Percentiles rank a stretch among this genome's conserved stretches.
These are phyloP conservation scores for Neurospora terricola DNA, from an alignment of 495 filamentous ascomycete genomes.

Conservation along the genomic window DNA sequence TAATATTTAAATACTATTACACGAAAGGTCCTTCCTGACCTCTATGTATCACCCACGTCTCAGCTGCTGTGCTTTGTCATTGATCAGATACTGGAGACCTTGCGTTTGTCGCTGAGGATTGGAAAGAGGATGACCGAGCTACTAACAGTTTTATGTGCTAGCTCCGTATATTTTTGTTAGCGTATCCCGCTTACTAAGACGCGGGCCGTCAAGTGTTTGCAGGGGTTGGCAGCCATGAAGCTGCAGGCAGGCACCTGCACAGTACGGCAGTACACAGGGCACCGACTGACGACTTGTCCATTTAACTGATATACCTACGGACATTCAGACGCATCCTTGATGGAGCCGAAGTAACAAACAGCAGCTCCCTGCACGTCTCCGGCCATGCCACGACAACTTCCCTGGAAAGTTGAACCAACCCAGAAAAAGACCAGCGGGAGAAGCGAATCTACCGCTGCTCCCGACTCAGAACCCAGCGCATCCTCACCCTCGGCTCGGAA, in stretches of 20 bases:
- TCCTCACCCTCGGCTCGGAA: neutral
- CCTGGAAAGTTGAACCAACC: constrained; percentile 14
- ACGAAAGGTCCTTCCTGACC: neutral
- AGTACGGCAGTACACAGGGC: neutral
- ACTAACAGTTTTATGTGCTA: neutral
- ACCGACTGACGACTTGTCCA: neutral
- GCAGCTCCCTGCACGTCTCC: neutral
- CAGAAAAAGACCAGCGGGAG: constrained; percentile 2
- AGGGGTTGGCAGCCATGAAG: neutral
- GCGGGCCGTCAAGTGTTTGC: neutral
- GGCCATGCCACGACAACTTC: constrained; percentile 21
- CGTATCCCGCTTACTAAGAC: neutral
- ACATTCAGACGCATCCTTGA: neutral
- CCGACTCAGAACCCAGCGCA: constrained; percentile 7
- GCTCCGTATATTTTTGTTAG: neutral
- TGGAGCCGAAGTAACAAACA: neutral
- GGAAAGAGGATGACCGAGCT: neutral
- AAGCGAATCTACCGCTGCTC: neutral
- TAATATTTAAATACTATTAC: neutral
- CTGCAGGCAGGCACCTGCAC: neutral
- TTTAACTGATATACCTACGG: neutral
- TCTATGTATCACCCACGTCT: neutral
- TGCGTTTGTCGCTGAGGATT: neutral
- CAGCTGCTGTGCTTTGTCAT: neutral
- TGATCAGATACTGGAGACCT: neutral